Evolutionary conservation across 1,284 basidiomycete species (phyloP), one percentile per base, ranked within the genome.

Genomic region (Sporisorium reilianum): DNA sequence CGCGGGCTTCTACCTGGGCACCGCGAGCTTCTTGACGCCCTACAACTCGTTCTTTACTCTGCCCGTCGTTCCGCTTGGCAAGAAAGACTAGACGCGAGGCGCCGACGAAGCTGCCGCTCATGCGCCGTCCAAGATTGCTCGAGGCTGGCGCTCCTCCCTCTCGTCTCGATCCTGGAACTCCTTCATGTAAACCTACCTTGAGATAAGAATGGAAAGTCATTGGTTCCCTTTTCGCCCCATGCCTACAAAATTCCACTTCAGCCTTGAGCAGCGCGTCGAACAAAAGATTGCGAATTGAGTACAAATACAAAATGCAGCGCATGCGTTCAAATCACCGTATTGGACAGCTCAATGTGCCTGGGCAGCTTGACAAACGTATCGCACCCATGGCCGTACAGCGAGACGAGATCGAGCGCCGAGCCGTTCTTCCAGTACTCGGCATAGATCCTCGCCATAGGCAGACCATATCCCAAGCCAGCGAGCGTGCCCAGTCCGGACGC

Each of bases 371-470:
- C 73, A 55, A 80, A 82, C 4, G 80, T 78, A 36, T 82, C 80
- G 49, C 80, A 82, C 4, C 80, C 80, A 65, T 74, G 66, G 12
- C 67, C 64, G 42, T 60, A 73, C 45, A 64, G 34, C 22, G 57
- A 54, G 18, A 70, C 66, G 48, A 64, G 38, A 48, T 73, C 64
- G 23, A 69, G 45, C 46, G 66, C 59, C 10, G 56, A 61, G 8
- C 59, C 61, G 30, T 75, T 75, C 64, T 75, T 75, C 72, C 72
- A 81, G 61, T 80, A 82, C 44, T 73, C 90, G 25, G 92, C 90
- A 80, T 94, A 94, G 54, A 94, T 85, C 71, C 89, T 89, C 81
- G 92, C 92, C 91, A 94, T 92, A 4, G 93, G 93, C 59, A 94
- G 86, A 0, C 85, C 85, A 48, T 72, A 71, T 0, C 93, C 94